These are phyloP conservation scores for Diplotaxis tenuifolia DNA, from an alignment of 345 rosid species.

Conservation along the genomic window DNA sequence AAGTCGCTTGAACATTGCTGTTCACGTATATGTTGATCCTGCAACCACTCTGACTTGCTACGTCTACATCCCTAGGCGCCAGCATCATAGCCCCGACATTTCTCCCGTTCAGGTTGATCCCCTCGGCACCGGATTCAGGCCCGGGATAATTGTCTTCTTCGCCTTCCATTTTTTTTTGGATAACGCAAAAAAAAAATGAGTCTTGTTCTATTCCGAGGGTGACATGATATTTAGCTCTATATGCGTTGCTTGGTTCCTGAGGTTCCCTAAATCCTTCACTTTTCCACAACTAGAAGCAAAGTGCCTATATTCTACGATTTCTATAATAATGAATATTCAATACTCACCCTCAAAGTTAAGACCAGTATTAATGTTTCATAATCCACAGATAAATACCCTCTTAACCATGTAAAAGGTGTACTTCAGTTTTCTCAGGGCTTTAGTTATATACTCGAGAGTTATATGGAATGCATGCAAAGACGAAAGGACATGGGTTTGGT, in stretches of 20 bases:
- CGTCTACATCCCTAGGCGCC: slow-evolving; percentile 31
- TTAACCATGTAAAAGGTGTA: not conserved
- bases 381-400: not conserved
- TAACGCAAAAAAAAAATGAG: slow-evolving; percentile 21
- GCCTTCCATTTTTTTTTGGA: slow-evolving; percentile 22
- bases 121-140: not conserved
- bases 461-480: not conserved
- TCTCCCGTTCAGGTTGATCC: slow-evolving; percentile 50
- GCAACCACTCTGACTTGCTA: slow-evolving; percentile 41
- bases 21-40: slow-evolving; percentile 60
- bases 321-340: not conserved
- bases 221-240: slow-evolving; percentile 9
- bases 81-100: slow-evolving; percentile 67
- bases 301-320: slow-evolving; percentile 18
- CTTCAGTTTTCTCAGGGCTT: not conserved
- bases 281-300: slow-evolving; percentile 28
- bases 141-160: slow-evolving; percentile 15
- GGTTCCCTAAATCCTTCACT: slow-evolving; percentile 26
- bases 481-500: slow-evolving; percentile 14
- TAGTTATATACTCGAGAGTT: not conserved
- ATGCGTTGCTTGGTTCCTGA: slow-evolving; percentile 19
- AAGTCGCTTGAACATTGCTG: slow-evolving; percentile 56
- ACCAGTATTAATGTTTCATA: not conserved
- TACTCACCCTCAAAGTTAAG: not conserved
- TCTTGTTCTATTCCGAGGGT: not conserved